Evolutionary conservation across 257 asterid genomes (phyloP).

Genomic region (Euphrasia confusa): DNA sequence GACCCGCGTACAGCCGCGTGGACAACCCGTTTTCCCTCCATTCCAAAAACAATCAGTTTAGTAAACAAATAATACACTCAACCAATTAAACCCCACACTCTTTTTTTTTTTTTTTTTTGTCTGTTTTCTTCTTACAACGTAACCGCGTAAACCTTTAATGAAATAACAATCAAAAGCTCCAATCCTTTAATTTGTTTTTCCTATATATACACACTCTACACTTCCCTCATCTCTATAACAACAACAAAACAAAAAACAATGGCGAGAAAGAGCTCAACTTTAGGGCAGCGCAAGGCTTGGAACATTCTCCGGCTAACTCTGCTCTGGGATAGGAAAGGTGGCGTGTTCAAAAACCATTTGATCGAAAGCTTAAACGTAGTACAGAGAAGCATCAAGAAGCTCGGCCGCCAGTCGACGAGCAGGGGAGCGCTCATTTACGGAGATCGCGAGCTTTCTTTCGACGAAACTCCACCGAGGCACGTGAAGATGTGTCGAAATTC

Average conservation of each 20-base stretch:
- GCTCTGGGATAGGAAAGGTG: slow-evolving; percentile 59
- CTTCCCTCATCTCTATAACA: neutral
- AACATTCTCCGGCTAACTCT: slow-evolving; percentile 49
- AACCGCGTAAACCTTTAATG: slow-evolving; percentile 35
- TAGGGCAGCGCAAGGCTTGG: slow-evolving; percentile 48
- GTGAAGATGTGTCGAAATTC: slow-evolving; percentile 71
- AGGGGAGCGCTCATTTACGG: slow-evolving; percentile 43
- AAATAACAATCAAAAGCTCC: slow-evolving; percentile 14
- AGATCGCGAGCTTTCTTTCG: slow-evolving; percentile 64
- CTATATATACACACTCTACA: slow-evolving; percentile 20
- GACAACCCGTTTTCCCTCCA: slow-evolving; percentile 17
- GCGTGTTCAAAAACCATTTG: slow-evolving; percentile 35
- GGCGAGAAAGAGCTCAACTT: slow-evolving; percentile 33
- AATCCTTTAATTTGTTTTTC: neutral
- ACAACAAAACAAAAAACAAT: slow-evolving; percentile 20
- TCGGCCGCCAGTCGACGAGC: slow-evolving; percentile 25
- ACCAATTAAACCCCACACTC: neutral
- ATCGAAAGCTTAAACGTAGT: slow-evolving; percentile 32
- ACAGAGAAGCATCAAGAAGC: slow-evolving; percentile 41
- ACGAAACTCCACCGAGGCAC: slow-evolving; percentile 51
- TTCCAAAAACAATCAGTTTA: neutral
- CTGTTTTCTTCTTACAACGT: neutral
- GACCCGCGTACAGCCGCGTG: slow-evolving; percentile 43
- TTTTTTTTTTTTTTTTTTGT: neutral
- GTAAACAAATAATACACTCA: slow-evolving; percentile 22